These are phyloP conservation scores for Aspergillus neoniger DNA, from an alignment of 2,329 filamentous ascomycete genomes.

Conservation along the genomic window DNA sequence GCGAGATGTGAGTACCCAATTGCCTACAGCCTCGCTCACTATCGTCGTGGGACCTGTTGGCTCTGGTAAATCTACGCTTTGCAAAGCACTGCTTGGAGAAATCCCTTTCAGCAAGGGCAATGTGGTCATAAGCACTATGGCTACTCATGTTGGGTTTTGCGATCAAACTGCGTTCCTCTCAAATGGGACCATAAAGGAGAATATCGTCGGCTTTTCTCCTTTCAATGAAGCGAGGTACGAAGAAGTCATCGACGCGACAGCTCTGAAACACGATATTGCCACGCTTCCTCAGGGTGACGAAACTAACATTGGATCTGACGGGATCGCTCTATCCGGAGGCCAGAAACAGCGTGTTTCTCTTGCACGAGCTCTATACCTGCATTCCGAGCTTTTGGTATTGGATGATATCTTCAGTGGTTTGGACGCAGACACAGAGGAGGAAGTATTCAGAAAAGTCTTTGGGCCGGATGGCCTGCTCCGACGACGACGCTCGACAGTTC, in stretches of 20 bases:
- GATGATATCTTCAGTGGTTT: neutral
- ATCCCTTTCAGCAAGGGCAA: constrained; percentile 30
- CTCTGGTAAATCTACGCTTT: constrained; percentile 41
- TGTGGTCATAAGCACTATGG: neutral
- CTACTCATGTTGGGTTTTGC: constrained; percentile 18
- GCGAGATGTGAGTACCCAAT: constrained; percentile 11
- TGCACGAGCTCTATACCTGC: neutral
- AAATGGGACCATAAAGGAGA: constrained; percentile 21
- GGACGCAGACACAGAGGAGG: neutral
- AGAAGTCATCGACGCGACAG: neutral
- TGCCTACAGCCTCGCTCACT: constrained; percentile 15
- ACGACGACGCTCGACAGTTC: neutral
- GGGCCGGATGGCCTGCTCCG: neutral
- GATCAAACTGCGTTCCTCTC: constrained; percentile 23
- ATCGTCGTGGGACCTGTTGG: constrained; percentile 47
- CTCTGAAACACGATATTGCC: neutral
- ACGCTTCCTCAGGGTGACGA: neutral
- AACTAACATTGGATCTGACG: neutral
- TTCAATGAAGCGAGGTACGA: neutral
- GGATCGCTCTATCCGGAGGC: neutral
- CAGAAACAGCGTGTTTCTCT: constrained; percentile 4
- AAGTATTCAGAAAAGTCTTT: neutral
- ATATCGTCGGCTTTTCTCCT: constrained; percentile 20
- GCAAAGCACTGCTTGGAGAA: constrained; percentile 37
- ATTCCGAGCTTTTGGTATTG: neutral